Percentiles rank a stretch among this genome's conserved stretches.
phyloP scores from a whole-genome alignment of 2,329 filamentous ascomycete genomes.

The Ophiostoma angusticollis region DNA sequence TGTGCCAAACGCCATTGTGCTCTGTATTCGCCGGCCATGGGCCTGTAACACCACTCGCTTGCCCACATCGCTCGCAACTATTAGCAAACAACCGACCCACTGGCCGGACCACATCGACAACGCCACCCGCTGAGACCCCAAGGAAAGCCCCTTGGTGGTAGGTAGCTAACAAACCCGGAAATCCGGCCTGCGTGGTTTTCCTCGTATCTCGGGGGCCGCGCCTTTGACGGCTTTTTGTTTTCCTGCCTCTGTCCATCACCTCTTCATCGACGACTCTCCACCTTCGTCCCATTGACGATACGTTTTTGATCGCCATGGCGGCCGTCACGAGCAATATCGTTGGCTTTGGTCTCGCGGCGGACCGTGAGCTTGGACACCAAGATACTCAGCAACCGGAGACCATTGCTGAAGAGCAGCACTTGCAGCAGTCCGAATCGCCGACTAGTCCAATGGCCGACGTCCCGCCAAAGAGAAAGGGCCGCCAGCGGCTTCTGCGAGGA shows the following conservation, averaged over 20 bases:
- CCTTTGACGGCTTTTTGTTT: neutral
- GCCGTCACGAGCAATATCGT: neutral
- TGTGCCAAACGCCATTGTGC: too few species aligned
- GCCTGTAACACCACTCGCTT: constrained; percentile 2
- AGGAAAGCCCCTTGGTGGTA: too few species aligned
- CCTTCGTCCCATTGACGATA: neutral
- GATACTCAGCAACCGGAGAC: constrained; percentile 12
- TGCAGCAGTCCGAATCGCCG: neutral
- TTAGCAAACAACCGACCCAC: constrained; percentile 1
- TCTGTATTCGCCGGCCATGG: constrained; percentile 3
- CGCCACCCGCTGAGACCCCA: constrained; percentile 6
- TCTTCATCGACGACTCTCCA: neutral
- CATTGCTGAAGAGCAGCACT: constrained; percentile 5
- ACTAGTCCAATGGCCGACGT: constrained; percentile 8
- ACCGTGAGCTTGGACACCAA: neutral
- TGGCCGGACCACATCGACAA: neutral
- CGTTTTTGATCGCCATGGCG: neutral
- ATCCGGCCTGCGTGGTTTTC: too few species aligned
- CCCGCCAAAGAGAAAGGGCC: constrained; percentile 30
- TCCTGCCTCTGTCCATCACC: neutral
- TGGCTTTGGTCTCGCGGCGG: neutral
- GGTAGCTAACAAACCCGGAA: too few species aligned
- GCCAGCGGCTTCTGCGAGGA: constrained; percentile 57
- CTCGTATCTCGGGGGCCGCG: neutral
- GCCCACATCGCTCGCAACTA: neutral